These are phyloP conservation scores for Cordyceps militaris DNA, from an alignment of 2,329 filamentous ascomycete species.

Conservation along the genomic window DNA sequence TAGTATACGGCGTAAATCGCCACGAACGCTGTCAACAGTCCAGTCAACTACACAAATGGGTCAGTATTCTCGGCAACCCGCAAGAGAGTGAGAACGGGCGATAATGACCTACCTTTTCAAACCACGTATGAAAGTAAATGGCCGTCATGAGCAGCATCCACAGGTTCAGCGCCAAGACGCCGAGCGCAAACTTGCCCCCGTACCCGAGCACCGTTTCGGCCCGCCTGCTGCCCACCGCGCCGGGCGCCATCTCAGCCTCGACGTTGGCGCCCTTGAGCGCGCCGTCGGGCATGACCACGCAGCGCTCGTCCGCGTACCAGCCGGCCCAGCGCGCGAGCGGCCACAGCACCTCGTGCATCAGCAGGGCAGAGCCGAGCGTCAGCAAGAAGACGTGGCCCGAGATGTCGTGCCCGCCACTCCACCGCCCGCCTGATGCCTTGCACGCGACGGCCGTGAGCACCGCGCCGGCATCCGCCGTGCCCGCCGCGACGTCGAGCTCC, in stretches of 20 bases:
- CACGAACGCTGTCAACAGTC: conserved; percentile 40
- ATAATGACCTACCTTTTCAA: conserved; percentile 75
- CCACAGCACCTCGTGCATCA: conserved; percentile 71
- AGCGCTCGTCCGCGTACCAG: conserved; percentile 51
- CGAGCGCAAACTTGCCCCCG: conserved; percentile 49
- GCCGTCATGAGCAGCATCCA: conserved; percentile 99
- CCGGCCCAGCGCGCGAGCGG: conserved; percentile 40
- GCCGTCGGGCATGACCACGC: conserved; percentile 59
- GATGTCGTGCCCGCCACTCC: conserved; percentile 94
- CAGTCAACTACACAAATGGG: conserved; percentile 39
- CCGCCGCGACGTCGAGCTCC: conserved; percentile 38
- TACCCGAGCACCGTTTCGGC: conserved; percentile 32
- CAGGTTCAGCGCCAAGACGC: conserved; percentile 63
- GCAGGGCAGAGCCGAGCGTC: conserved; percentile 72
- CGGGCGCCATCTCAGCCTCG: conserved; percentile 29
- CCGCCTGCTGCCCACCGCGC: conserved; percentile 18
- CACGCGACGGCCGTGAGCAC: conserved; percentile 72
- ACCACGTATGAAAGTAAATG: conserved; percentile 97
- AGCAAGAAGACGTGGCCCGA: conserved; percentile 92
- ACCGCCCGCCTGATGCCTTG: conserved; percentile 71
- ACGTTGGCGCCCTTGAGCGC: conserved; percentile 53
- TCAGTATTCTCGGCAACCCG: conserved; percentile 18
- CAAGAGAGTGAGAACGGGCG: not conserved
- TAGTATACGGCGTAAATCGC: conserved; percentile 46
- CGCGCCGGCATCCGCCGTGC: conserved; percentile 38